phyloP scores from a whole-genome alignment of 2,329 filamentous ascomycete genomes.

The Microdochium bolleyi region DNA sequence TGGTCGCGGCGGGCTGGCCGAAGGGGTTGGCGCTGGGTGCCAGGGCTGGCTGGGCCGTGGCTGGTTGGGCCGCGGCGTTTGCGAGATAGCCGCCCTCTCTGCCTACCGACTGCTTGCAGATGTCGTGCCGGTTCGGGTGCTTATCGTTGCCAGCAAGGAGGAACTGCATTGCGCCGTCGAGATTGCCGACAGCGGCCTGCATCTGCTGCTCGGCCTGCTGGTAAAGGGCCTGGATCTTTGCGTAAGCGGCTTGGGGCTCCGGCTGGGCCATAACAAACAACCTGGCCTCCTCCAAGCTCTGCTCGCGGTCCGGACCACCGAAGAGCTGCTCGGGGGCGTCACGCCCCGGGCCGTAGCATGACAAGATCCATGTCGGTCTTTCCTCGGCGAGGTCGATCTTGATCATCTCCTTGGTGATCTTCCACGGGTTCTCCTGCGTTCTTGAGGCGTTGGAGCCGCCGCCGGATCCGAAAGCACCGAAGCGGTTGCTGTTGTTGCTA shows the following conservation, averaged over 20 bases:
- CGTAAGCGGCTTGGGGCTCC: constrained; percentile 38
- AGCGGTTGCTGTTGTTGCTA: constrained; percentile 16
- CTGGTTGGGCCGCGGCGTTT: constrained; percentile 16
- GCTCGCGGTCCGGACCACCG: constrained; percentile 69
- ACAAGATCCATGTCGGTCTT: constrained; percentile 77
- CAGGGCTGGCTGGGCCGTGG: constrained; percentile 11
- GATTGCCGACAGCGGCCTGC: constrained; percentile 58
- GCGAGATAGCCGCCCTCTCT: constrained; percentile 35
- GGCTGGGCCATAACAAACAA: constrained; percentile 53
- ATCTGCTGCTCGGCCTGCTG: constrained; percentile 63
- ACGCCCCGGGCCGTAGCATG: constrained; percentile 71
- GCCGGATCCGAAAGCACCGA: constrained; percentile 14
- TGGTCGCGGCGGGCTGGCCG: constrained; percentile 11
- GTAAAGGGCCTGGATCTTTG: constrained; percentile 53
- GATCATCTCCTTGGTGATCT: constrained; percentile 51
- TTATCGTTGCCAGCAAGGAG: constrained; percentile 57
- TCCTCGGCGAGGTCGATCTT: constrained; percentile 61
- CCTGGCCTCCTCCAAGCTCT: constrained; percentile 82
- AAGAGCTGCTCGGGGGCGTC: constrained; percentile 78
- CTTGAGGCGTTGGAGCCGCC: constrained; percentile 4
- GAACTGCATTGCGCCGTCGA: constrained; percentile 65
- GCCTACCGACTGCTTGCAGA: constrained; percentile 42
- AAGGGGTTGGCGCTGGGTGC: constrained; percentile 32
- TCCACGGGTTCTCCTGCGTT: constrained; percentile 27
- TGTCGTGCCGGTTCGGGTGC: constrained; percentile 68